phyloP scores from a whole-genome alignment of 305 asterid genomes.

The Rubia tinctorum region DNA sequence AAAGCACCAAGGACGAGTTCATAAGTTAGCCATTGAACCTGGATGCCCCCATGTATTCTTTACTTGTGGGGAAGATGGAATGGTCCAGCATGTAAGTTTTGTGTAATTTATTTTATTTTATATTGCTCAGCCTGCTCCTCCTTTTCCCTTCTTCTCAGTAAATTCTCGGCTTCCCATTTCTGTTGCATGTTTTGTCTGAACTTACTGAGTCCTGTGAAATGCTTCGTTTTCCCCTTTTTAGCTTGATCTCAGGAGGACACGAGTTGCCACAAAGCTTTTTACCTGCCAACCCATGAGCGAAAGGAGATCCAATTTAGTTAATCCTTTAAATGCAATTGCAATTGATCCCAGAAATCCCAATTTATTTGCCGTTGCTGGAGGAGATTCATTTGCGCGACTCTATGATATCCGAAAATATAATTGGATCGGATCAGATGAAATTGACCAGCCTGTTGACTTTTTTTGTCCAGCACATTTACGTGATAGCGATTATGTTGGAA shows the following conservation, averaged over 20 bases:
- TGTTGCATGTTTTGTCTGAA: not conserved
- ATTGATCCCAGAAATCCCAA: constrained; percentile 88
- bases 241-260: constrained; percentile 82
- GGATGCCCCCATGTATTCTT: constrained; percentile 80
- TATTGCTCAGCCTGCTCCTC: not conserved
- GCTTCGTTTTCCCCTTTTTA: constrained; percentile 30
- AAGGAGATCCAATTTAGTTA: constrained; percentile 30
- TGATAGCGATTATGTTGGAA: constrained; percentile 55
- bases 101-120: not conserved
- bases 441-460: constrained; percentile 68
- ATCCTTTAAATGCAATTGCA: constrained; percentile 68
- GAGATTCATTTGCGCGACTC: constrained; percentile 78
- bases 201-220: not conserved
- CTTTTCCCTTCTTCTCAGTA: not conserved
- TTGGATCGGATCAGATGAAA: constrained; percentile 65
- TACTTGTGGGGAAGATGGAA: constrained; percentile 93
- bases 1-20: constrained; percentile 67
- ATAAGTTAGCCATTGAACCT: constrained; percentile 84
- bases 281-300: constrained; percentile 53
- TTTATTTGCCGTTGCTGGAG: constrained; percentile 84
- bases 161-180: not conserved
- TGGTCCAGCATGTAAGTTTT: constrained; percentile 83
- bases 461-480: constrained; percentile 78
- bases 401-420: constrained; percentile 79
- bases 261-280: constrained; percentile 57